These are phyloP conservation scores for Tylopilus subfusipes DNA, from an alignment of 768 basidiomycete species.

Conservation along the genomic window DNA sequence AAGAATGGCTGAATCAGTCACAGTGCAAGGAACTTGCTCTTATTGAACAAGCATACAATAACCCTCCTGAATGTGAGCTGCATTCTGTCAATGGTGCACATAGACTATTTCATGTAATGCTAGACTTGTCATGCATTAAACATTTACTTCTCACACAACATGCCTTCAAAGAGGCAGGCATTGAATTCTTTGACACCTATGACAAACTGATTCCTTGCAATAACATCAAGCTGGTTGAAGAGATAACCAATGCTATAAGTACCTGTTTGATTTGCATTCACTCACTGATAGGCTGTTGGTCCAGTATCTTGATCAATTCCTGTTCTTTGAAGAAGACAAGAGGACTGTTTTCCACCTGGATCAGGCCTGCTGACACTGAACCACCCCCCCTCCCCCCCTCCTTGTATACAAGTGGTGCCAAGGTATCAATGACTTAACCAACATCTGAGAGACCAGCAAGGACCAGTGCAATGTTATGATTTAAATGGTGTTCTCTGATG, in stretches of 20 bases:
- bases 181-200: slow-evolving; percentile 96
- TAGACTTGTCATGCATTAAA: slow-evolving; percentile 94
- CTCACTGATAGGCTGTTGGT: slow-evolving; percentile 13
- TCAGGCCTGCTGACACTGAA: slow-evolving; percentile 97
- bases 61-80: slow-evolving; percentile 91
- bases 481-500: slow-evolving; percentile 97
- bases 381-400: slow-evolving; percentile 93
- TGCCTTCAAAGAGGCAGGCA: slow-evolving; percentile 97
- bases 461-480: slow-evolving; percentile 98
- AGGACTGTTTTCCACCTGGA: slow-evolving; percentile 98
- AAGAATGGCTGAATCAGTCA: slow-evolving; percentile 96
- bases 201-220: slow-evolving; percentile 99
- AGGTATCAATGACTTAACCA: slow-evolving; percentile 97
- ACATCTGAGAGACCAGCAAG: slow-evolving; percentile 97
- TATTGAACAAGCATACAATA: slow-evolving; percentile 99
- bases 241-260: slow-evolving; percentile 95
- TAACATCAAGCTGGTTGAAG: slow-evolving; percentile 99
- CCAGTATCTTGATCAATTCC: slow-evolving; percentile 93
- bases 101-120: slow-evolving; percentile 1
- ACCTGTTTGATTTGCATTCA: background rate
- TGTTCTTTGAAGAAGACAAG: slow-evolving; percentile 99
- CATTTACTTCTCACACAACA: slow-evolving; percentile 94
- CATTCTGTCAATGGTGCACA: background rate
- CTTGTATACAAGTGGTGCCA: slow-evolving; percentile 99
- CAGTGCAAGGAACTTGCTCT: slow-evolving; percentile 97